A percentile compares a stretch with the other conserved stretches of the same genome.
phyloP scores from a whole-genome alignment of 2,329 filamentous ascomycete genomes.

The Aureobasidium sp. region DNA sequence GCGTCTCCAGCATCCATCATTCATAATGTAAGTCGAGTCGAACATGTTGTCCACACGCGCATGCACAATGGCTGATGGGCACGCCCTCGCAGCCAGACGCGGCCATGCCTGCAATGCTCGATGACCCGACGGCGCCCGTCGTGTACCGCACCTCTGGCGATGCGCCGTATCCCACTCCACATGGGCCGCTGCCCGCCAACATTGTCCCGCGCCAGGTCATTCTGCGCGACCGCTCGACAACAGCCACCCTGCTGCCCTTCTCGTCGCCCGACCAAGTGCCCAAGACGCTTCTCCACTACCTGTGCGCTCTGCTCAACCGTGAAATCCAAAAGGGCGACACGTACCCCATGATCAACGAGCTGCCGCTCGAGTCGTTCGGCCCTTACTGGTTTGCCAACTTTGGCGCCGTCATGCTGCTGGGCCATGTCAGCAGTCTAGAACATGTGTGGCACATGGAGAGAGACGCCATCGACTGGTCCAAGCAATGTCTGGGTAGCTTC shows the following conservation, averaged over 20 bases:
- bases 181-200: slow-evolving; percentile 58
- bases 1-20: slow-evolving; percentile 5
- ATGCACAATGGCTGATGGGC: background rate
- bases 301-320: slow-evolving; percentile 77
- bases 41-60: background rate
- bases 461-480: slow-evolving; percentile 60
- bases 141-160: slow-evolving; percentile 64
- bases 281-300: slow-evolving; percentile 63
- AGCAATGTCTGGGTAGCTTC: slow-evolving; percentile 79
- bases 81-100: background rate
- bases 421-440: slow-evolving; percentile 59
- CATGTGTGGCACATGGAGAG: slow-evolving; percentile 43
- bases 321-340: slow-evolving; percentile 90
- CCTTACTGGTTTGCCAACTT: slow-evolving; percentile 90
- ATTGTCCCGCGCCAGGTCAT: slow-evolving; percentile 72
- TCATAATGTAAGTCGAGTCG: background rate
- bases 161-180: slow-evolving; percentile 56
- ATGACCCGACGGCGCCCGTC: slow-evolving; percentile 65
- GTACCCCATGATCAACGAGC: slow-evolving; percentile 76
- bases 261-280: slow-evolving; percentile 72
- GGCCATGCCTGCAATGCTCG: slow-evolving; percentile 68
- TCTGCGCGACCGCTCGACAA: slow-evolving; percentile 74
- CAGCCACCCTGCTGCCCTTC: slow-evolving; percentile 78
- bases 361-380: slow-evolving; percentile 68
- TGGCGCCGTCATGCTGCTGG: slow-evolving; percentile 78